Evolutionary conservation across 305 asterid species (phyloP), one percentile per base, ranked within the genome.

Genomic region (Solanum hybrid): DNA sequence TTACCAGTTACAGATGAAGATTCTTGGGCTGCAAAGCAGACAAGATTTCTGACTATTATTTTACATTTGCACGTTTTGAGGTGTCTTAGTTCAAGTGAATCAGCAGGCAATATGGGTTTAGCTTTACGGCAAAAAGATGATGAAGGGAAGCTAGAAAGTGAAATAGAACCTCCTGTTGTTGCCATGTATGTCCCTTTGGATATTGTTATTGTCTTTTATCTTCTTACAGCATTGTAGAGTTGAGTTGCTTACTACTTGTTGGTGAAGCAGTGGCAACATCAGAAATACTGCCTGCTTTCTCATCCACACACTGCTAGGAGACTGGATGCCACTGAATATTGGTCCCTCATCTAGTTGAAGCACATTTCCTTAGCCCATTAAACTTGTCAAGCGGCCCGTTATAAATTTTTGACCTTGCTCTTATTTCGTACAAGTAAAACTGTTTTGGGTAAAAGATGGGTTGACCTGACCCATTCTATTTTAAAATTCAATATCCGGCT

Each of bases 1-100:
- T 82, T 87, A 92, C 93, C 93, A 88, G 94, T 84, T 64, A 92
- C 85, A 88, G 92, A 88, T 19, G 93, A 88, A 19, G 94, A 89
- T 78, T 92, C 93, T 89, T 92, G 92, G 64, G 90, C 88, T 11
- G 94, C 92, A 84, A 32, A 92, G 38, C 92, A 92, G 26, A 51
- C 69, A 17, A 90, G 5, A 72, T 73, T 90, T 32, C 86, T 78
- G 42, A 40, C 27, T 19, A 86, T 73, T 86, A 42, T 42, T 42
- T 56, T 92, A 89, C 87, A 27, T 81, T 84, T 45, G 87, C 87
- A 84, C 19, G 27, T 84, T 84, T 31, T 84, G 42, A 51, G 9
- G 87, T 84, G 75, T 51, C 75, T 84, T 10, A 19, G 42, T 84
- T 84, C 42, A 84, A 51, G 87, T 9, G 75, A 51, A 84, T 84